A percentile compares a stretch with the other conserved stretches of the same genome.
phyloP scores from a whole-genome alignment of 768 basidiomycete genomes.

The Cytidiella melzeri region DNA sequence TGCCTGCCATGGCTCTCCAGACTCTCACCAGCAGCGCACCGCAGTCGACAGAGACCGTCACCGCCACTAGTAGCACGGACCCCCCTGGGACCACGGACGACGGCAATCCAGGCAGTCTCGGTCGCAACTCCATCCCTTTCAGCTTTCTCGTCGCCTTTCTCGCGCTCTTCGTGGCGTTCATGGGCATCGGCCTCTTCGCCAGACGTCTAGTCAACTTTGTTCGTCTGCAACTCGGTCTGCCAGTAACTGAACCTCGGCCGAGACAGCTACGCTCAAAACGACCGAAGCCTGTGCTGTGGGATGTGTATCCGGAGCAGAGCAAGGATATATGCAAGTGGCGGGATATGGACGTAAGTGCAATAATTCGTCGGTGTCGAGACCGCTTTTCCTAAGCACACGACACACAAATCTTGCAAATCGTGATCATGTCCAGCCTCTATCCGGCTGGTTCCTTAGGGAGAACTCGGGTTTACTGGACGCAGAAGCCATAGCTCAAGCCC shows the following conservation, averaged over 20 bases:
- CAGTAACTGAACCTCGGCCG: not conserved
- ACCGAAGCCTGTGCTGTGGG: constrained; percentile 17
- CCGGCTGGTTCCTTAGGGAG: constrained; percentile 7
- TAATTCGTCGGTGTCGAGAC: not conserved
- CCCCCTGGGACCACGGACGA: not conserved
- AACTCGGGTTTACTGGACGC: not conserved
- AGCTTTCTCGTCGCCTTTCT: constrained; percentile 27
- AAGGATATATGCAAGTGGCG: constrained; percentile 7
- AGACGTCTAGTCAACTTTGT: constrained; percentile 17
- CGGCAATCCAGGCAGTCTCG: not conserved
- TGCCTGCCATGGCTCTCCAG: constrained; percentile 8
- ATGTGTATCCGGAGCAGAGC: constrained; percentile 11
- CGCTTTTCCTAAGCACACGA: not conserved
- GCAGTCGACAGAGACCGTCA: constrained; percentile 1
- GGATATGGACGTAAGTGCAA: constrained; percentile 14
- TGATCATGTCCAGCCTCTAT: constrained; percentile 8
- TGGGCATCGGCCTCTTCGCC: constrained; percentile 24
- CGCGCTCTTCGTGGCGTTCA: constrained; percentile 25
- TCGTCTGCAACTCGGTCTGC: constrained; percentile 17
- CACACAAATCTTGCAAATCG: no score
- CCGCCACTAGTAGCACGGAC: not conserved
- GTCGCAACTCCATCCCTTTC: constrained; percentile 21
- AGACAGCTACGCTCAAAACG: constrained; percentile 2
- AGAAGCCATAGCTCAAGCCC: not conserved
- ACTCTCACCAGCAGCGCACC: constrained; percentile 1